Conservation (phyloP, 75 land plant genomes). For the Selaginella tamariscina region DNA sequence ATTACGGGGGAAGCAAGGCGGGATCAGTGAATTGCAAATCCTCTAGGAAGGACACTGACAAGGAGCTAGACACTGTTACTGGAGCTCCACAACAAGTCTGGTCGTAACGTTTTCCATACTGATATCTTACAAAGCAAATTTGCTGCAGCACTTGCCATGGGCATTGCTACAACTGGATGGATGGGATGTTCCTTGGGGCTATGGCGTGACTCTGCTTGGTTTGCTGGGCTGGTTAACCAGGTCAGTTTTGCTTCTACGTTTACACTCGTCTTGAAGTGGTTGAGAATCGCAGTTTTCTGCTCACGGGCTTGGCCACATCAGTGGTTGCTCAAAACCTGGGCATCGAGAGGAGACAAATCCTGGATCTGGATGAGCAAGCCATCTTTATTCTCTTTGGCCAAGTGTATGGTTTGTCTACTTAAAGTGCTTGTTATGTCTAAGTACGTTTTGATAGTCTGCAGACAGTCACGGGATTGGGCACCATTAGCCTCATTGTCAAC, state of each 20-base stretch:
- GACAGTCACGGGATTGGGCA: constrained; percentile 21
- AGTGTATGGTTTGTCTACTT: constrained; percentile 16
- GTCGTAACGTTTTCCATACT: too few species aligned
- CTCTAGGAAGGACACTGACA: too few species aligned
- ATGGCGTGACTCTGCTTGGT: constrained; percentile 15
- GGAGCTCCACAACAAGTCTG: too few species aligned
- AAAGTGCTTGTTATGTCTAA: neutral
- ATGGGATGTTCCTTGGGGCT: constrained; percentile 36
- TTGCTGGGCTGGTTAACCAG: constrained; percentile 28
- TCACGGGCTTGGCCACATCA: constrained; percentile 25
- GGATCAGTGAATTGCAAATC: too few species aligned
- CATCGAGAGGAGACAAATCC: constrained; percentile 17
- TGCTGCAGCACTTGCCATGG: neutral
- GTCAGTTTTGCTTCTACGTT: constrained; percentile 2
- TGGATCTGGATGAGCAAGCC: constrained; percentile 30
- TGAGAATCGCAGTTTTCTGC: constrained; percentile 21
- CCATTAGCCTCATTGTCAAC: constrained; percentile 16
- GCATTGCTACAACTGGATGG: constrained; percentile 9
- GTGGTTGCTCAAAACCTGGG: constrained; percentile 20
- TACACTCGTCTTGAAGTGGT: neutral
- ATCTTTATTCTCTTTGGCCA: constrained; percentile 22
- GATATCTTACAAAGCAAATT: neutral
- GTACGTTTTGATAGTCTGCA: constrained; percentile 17
- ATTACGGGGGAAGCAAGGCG: too few species aligned
- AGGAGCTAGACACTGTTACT: too few species aligned